These are phyloP conservation scores for Debaryomyces tyrocola DNA, from an alignment of 805 yeast species.

Conservation along the genomic window DNA sequence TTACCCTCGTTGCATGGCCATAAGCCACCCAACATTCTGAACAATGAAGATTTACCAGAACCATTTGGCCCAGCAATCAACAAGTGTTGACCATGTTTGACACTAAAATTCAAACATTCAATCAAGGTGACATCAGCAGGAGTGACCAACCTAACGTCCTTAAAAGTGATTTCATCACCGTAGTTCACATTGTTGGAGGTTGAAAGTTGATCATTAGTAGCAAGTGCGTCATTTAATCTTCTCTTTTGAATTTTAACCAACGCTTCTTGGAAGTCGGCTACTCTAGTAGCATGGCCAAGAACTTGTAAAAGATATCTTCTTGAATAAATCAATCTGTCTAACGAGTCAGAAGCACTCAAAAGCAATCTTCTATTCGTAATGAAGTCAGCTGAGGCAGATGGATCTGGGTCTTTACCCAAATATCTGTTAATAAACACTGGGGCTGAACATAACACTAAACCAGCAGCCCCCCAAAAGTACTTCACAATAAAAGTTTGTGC, in stretches of 20 bases:
- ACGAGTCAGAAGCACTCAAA: slow-evolving; percentile 80
- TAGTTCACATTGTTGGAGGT: slow-evolving; percentile 23
- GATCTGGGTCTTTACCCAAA: slow-evolving; percentile 43
- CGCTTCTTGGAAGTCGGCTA: slow-evolving; percentile 65
- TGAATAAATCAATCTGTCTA: slow-evolving; percentile 82
- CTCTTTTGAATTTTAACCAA: slow-evolving; percentile 48
- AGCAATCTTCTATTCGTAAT: slow-evolving; percentile 84
- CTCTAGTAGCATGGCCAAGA: slow-evolving; percentile 76
- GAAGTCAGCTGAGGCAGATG: slow-evolving; percentile 71
- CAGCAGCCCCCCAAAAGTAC: slow-evolving; percentile 96
- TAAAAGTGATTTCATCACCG: slow-evolving; percentile 65
- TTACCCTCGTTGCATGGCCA: slow-evolving; percentile 76
- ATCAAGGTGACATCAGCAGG: slow-evolving; percentile 80
- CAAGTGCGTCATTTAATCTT: slow-evolving; percentile 6
- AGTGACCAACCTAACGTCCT: slow-evolving; percentile 76
- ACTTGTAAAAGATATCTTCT: slow-evolving; percentile 82
- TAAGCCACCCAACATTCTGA: slow-evolving; percentile 86
- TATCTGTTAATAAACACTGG: slow-evolving; percentile 75
- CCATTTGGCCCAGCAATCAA: slow-evolving; percentile 96
- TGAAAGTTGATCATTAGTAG: background rate
- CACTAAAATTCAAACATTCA: slow-evolving; percentile 62
- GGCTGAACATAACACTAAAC: slow-evolving; percentile 80
- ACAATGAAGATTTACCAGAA: slow-evolving; percentile 90
- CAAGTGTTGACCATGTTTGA: slow-evolving; percentile 80
- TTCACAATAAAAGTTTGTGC: slow-evolving; percentile 87